Percentiles rank a stretch among this genome's conserved stretches.
Conservation (phyloP, 1,284 basidiomycete species). For the Cutaneotrichosporon cyanovorans region DNA sequence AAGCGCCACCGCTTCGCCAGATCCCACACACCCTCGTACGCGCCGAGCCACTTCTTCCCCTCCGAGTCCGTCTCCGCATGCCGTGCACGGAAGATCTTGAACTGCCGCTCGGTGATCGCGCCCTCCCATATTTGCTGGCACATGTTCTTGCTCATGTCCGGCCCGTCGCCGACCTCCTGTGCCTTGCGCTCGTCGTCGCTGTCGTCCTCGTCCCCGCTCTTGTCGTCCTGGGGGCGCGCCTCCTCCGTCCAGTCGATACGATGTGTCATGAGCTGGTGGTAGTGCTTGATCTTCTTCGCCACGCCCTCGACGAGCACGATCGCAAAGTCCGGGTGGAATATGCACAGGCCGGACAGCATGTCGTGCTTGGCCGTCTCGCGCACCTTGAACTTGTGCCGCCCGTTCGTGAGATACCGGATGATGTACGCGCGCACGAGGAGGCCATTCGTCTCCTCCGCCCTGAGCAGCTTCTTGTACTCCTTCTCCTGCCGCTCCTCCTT, state of each 20-base stretch:
- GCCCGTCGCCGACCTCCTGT: slow-evolving; percentile 38
- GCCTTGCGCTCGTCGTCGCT: slow-evolving; percentile 39
- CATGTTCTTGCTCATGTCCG: slow-evolving; percentile 68
- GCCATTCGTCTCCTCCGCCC: slow-evolving; percentile 75
- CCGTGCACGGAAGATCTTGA: slow-evolving; percentile 71
- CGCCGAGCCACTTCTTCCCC: slow-evolving; percentile 66
- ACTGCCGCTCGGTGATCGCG: slow-evolving; percentile 70
- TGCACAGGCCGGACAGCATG: slow-evolving; percentile 75
- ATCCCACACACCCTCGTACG: slow-evolving; percentile 72
- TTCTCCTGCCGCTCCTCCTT: slow-evolving; percentile 84
- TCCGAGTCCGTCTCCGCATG: slow-evolving; percentile 75
- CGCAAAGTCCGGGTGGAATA: slow-evolving; percentile 81
- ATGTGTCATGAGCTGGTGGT: slow-evolving; percentile 76
- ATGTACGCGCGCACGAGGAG: slow-evolving; percentile 82
- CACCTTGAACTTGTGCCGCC: slow-evolving; percentile 91
- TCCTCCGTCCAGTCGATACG: slow-evolving; percentile 94
- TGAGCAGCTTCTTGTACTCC: slow-evolving; percentile 68
- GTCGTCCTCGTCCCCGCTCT: slow-evolving; percentile 45
- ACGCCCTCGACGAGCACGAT: slow-evolving; percentile 93
- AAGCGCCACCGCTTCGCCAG: slow-evolving; percentile 63
- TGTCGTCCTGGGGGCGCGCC: slow-evolving; percentile 63
- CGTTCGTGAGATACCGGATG: slow-evolving; percentile 82
- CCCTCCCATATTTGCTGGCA: slow-evolving; percentile 94
- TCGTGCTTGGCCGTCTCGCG: slow-evolving; percentile 90
- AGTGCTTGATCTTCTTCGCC: slow-evolving; percentile 74